Evolutionary conservation across 306 rosid genomes (phyloP), one percentile per base, ranked within the genome.

Genomic region (Fagus crenata): DNA sequence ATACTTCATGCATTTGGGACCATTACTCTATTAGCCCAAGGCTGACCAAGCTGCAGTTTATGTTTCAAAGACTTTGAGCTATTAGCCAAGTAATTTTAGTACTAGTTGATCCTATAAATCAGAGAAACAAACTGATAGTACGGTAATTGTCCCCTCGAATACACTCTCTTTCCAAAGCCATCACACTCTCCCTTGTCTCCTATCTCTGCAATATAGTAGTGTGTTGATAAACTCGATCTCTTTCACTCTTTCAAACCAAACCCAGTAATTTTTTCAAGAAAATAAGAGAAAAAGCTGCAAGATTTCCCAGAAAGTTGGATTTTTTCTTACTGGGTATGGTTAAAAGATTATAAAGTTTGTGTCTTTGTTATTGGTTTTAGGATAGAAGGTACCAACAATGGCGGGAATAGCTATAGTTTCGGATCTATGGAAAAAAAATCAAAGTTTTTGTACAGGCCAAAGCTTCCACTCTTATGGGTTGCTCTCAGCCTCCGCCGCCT

Each of bases 371-470:
- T 77, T 84, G 58, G 63, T 35, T 70, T 49, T 69, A 67, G 65
- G 65, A 53, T 68, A 68, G 33, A 69, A 76, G 79, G 81, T 65
- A 39, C 35, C 35, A 67, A 63, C 79, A 75, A 95, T 95, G 99
- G 91, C 85, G 79, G 99, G 97, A 81, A 75, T 95, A 79, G 83
- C 93, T 68, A 40, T 88, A 80, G 72, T 90, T 22, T 73, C 88
- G 84, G 97, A 95, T 92, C 92, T 89, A 64, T 80, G 92, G 84
- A 87, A 77, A 83, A 90, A 85, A 77, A 89, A 83, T 49, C 89
- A 87, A 73, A 77, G 63, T 82, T 70, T 81, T 42, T 53, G 43
- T 69, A 33, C 87, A 14, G 31, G 87, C 35, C 81, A 80, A 13
- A 53, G 81, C 33, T 79, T 81, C 60, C 96, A 90, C 76, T 86